Evolutionary conservation across 2,329 filamentous ascomycete species (phyloP).

Genomic region (Scleromitrula shiraiana): DNA sequence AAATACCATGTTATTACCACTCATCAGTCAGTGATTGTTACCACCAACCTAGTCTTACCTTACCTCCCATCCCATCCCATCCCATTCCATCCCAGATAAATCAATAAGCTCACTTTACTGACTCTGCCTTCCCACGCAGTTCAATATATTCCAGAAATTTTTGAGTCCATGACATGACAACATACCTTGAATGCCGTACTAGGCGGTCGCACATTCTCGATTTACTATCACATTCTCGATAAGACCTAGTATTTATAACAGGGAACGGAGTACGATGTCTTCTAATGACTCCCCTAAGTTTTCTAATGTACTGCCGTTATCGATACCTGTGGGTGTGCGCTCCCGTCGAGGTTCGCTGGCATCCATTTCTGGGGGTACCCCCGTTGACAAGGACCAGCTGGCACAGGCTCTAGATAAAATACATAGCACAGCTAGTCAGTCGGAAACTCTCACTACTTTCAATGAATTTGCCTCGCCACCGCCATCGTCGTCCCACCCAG

Average conservation of each 20-base stretch:
- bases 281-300: slow-evolving; percentile 23
- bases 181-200: neutral
- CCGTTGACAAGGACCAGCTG: slow-evolving; percentile 64
- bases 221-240: neutral
- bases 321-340: slow-evolving; percentile 19
- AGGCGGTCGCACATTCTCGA: slow-evolving; percentile 1
- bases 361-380: slow-evolving; percentile 40
- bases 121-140: neutral
- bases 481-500: slow-evolving; percentile 46
- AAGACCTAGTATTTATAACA: neutral
- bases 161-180: slow-evolving; percentile 6
- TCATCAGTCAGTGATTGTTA: slow-evolving; percentile 3
- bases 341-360: slow-evolving; percentile 38
- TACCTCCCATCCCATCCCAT: neutral
- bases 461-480: slow-evolving; percentile 79
- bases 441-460: slow-evolving; percentile 80
- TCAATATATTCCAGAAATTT: neutral
- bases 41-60: no score
- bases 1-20: neutral
- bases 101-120: neutral
- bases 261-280: slow-evolving; percentile 21
- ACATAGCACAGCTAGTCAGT: slow-evolving; percentile 80
- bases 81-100: neutral
- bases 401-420: slow-evolving; percentile 78
- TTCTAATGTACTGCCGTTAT: slow-evolving; percentile 15